Percentiles rank a stretch among this genome's conserved stretches.
Conservation (phyloP, 2,329 filamentous ascomycete genomes). For the Pyricularia pennisetigena region DNA sequence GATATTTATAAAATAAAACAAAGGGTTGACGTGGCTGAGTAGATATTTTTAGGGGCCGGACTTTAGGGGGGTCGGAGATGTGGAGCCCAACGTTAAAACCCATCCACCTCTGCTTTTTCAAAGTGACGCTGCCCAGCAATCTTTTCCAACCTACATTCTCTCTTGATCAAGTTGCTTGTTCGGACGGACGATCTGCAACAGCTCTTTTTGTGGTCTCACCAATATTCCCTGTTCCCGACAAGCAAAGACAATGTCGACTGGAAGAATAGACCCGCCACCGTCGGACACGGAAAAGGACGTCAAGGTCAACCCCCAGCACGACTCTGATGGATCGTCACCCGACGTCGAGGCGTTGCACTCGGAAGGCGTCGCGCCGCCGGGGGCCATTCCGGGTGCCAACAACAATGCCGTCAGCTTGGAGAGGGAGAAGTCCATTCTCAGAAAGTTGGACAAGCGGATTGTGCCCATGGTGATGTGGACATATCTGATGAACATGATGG, state of each 20-base stretch:
- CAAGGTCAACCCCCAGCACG: not conserved
- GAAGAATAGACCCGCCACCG: not conserved
- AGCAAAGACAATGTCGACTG: not conserved
- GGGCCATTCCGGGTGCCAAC: not conserved
- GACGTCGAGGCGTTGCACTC: not conserved
- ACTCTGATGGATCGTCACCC: constrained; percentile 1
- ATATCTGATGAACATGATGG: constrained; percentile 5
- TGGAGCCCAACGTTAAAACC: too few species aligned
- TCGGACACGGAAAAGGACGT: not conserved
- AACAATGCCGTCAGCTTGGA: not conserved
- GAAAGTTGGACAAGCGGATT: constrained; percentile 4
- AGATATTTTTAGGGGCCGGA: too few species aligned
- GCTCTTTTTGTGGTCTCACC: not conserved
- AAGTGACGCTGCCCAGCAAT: not conserved
- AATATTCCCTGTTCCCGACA: not conserved
- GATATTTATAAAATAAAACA: too few species aligned
- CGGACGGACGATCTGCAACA: not conserved
- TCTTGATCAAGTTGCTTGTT: not conserved
- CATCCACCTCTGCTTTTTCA: not conserved
- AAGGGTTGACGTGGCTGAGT: too few species aligned
- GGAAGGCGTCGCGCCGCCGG: not conserved
- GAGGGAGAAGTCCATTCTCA: constrained; percentile 2
- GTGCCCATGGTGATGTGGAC: constrained; percentile 5
- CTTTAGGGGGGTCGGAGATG: too few species aligned
- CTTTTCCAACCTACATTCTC: not conserved